Evolutionary conservation across 805 yeast species (phyloP).

Genomic region (Lachancea cidri): DNA sequence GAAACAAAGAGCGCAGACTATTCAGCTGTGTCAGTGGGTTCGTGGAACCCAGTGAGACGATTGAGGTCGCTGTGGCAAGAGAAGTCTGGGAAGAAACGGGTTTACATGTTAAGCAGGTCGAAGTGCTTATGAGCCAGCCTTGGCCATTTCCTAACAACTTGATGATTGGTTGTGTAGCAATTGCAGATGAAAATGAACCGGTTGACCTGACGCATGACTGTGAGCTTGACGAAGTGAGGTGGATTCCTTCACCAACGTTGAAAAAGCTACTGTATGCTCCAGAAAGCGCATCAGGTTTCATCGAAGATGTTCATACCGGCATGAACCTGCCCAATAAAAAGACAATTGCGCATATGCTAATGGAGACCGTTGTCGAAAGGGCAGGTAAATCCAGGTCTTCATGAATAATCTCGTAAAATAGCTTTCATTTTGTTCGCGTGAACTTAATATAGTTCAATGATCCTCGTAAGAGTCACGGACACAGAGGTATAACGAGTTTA

Average conservation of each 20-base stretch:
- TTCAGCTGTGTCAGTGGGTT: constrained; percentile 92
- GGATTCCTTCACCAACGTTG: constrained; percentile 65
- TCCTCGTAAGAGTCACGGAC: too few species aligned
- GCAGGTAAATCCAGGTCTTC: neutral
- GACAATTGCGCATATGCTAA: constrained; percentile 27
- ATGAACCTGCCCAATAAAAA: constrained; percentile 20
- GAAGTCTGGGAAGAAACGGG: constrained; percentile 98
- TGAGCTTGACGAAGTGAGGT: constrained; percentile 78
- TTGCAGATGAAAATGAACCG: constrained; percentile 60
- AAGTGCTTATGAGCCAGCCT: constrained; percentile 75
- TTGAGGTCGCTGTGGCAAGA: constrained; percentile 80
- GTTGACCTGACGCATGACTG: constrained; percentile 77
- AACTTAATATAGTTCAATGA: too few species aligned
- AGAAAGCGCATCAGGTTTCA: constrained; percentile 7
- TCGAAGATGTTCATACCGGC: constrained; percentile 7
- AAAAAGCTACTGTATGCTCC: constrained; percentile 9
- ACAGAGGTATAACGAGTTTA: too few species aligned
- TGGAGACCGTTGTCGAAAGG: constrained; percentile 18
- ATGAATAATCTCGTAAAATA: too few species aligned
- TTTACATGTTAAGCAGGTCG: constrained; percentile 48
- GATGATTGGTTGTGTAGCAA: constrained; percentile 88
- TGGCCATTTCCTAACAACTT: constrained; percentile 96
- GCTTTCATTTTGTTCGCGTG: too few species aligned
- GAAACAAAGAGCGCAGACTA: constrained; percentile 69
- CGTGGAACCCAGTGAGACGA: constrained; percentile 90